Percentiles rank a stretch among this genome's conserved stretches.
Evolutionary conservation across 1,139 yeast genomes (phyloP).

Genomic region (Debaryomycetaceae sp.): DNA sequence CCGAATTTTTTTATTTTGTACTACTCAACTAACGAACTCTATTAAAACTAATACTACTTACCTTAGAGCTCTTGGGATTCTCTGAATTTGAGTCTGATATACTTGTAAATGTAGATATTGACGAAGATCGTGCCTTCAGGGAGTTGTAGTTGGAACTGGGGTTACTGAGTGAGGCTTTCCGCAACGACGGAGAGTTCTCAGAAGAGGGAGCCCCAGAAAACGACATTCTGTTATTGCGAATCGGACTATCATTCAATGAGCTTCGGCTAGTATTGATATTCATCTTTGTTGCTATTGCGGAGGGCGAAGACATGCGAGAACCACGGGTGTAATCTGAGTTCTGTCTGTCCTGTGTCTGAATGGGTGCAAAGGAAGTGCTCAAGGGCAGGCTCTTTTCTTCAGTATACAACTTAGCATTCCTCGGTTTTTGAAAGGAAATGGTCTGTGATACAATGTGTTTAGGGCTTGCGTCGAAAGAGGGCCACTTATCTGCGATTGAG

Average conservation of each 20-base stretch:
- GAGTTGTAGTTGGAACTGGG: not conserved
- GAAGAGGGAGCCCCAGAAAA: constrained; percentile 1
- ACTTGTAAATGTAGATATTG: constrained; percentile 4
- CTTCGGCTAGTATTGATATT: constrained; percentile 25
- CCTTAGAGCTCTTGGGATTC: constrained; percentile 5
- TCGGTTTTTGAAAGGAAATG: not conserved
- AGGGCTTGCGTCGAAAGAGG: constrained; percentile 8
- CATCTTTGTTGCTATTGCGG: constrained; percentile 31
- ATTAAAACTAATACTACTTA: constrained; percentile 29
- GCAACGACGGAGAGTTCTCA: constrained; percentile 3
- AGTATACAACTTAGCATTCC: not conserved
- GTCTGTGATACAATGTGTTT: constrained; percentile 9
- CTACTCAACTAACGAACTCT: constrained; percentile 21
- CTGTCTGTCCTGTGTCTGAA: not conserved
- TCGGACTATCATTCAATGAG: constrained; percentile 8
- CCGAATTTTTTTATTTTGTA: constrained; percentile 3
- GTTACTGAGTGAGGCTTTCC: constrained; percentile 6
- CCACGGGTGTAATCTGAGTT: not conserved
- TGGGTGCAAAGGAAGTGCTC: not conserved
- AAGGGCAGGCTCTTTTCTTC: not conserved
- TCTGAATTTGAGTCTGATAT: constrained; percentile 3
- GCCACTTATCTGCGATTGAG: constrained; percentile 11
- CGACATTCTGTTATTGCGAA: not conserved
- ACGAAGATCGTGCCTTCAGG: constrained; percentile 2
- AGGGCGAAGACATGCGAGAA: constrained; percentile 17